phyloP scores from a whole-genome alignment of 805 yeast genomes.

The Ascoidea asiatica region DNA sequence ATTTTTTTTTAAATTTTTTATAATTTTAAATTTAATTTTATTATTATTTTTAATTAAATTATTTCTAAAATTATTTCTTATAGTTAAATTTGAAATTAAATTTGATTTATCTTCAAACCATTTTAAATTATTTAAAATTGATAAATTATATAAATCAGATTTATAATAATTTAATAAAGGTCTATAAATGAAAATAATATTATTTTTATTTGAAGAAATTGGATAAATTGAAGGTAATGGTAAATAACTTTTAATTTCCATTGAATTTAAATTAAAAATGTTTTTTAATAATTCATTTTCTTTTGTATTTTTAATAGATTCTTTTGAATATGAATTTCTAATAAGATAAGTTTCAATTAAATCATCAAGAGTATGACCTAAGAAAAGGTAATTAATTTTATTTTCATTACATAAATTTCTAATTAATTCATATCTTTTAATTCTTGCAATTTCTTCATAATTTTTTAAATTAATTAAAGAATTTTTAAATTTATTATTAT shows the following conservation, averaged over 20 bases:
- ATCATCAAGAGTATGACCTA: slow-evolving; percentile 29
- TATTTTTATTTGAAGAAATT: too few relatives aligned
- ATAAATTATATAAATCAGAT: slow-evolving; percentile 17
- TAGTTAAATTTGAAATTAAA: slow-evolving; percentile 21
- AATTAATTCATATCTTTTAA: slow-evolving; percentile 21
- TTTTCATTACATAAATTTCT: slow-evolving; percentile 14
- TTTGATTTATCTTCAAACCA: slow-evolving; percentile 32
- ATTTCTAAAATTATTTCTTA: slow-evolving; percentile 17
- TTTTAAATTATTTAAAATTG: slow-evolving; percentile 13
- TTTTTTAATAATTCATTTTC: too few relatives aligned
- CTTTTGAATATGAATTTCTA: too few relatives aligned
- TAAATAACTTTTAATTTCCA: background rate
- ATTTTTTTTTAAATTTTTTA: background rate
- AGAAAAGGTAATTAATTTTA: slow-evolving; percentile 15
- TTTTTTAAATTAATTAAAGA: slow-evolving; percentile 15
- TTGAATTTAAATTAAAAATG: too few relatives aligned
- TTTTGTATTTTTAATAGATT: too few relatives aligned
- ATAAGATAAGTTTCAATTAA: slow-evolving; percentile 28
- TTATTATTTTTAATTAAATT: background rate
- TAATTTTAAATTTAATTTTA: background rate
- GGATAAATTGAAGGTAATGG: too few relatives aligned
- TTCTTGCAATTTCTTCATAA: slow-evolving; percentile 29
- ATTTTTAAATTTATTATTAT: too few relatives aligned
- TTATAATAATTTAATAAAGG: slow-evolving; percentile 24
- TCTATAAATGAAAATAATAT: slow-evolving; percentile 14